A percentile compares a stretch with the other conserved stretches of the same genome.
Conservation (phyloP, 1,284 basidiomycete genomes). For the Malassezia vespertilionis region DNA sequence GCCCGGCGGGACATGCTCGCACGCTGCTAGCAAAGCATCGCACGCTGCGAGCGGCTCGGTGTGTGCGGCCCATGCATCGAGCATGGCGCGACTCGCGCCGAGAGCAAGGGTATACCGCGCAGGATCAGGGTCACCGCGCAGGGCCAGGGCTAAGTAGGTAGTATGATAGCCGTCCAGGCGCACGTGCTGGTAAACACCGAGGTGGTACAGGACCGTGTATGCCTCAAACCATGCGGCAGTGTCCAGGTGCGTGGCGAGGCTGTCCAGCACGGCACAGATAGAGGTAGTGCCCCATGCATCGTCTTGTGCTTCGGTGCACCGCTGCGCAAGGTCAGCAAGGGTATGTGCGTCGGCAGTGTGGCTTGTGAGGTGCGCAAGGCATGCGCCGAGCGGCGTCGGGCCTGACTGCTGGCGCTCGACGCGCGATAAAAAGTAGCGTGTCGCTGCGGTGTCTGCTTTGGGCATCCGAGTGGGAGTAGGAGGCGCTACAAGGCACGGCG, state of each 20-base stretch:
- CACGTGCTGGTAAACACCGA: background rate
- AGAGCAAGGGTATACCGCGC: conserved; percentile 1
- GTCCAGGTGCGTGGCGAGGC: background rate
- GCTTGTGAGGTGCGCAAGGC: background rate
- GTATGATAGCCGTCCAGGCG: background rate
- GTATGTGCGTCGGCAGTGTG: background rate
- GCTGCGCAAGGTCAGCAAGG: background rate
- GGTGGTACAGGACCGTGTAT: background rate
- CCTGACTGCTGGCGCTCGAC: background rate
- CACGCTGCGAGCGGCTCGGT: background rate
- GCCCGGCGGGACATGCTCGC: background rate
- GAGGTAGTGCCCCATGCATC: background rate
- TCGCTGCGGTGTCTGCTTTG: too few species aligned
- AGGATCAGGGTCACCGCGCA: too few species aligned
- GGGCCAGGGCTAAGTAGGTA: conserved; percentile 6
- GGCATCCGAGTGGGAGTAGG: too few species aligned
- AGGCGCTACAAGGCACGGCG: too few species aligned
- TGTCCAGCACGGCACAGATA: background rate
- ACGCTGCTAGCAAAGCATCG: background rate
- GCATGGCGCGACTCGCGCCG: conserved; percentile 9
- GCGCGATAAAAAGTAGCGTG: conserved; percentile 2
- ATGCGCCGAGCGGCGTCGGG: background rate
- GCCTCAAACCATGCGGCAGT: background rate
- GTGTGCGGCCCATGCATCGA: conserved; percentile 3
- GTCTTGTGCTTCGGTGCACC: background rate